Percentiles rank a stretch among this genome's conserved stretches.
These are phyloP conservation scores for Brasenia schreberi DNA, from an alignment of 164 flowering plant genomes.

Conservation along the genomic window DNA sequence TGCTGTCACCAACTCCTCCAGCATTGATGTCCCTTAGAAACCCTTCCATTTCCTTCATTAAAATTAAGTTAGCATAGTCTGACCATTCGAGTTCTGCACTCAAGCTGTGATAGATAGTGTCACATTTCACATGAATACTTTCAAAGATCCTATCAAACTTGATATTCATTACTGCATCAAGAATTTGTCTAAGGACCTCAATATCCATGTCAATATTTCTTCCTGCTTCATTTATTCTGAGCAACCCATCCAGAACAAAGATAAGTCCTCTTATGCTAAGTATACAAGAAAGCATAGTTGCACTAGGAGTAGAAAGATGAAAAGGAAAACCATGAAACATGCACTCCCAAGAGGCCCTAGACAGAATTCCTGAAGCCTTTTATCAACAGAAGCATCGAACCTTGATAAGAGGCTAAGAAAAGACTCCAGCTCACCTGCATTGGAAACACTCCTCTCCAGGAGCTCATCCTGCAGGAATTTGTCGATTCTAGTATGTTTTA, in stretches of 20 bases:
- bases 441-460: slow-evolving; percentile 29
- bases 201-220: slow-evolving; percentile 18
- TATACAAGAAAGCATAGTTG: slow-evolving; percentile 51
- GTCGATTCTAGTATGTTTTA: slow-evolving; percentile 47
- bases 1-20: slow-evolving; percentile 22
- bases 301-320: slow-evolving; percentile 38
- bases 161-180: slow-evolving; percentile 49
- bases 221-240: slow-evolving; percentile 26
- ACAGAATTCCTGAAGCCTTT: slow-evolving; percentile 25
- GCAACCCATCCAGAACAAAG: slow-evolving; percentile 30
- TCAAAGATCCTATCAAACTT: slow-evolving; percentile 60
- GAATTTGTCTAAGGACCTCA: slow-evolving; percentile 38
- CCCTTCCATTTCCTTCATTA: slow-evolving; percentile 54
- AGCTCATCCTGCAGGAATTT: slow-evolving; percentile 38
- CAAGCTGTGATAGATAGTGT: slow-evolving; percentile 34
- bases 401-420: slow-evolving; percentile 31
- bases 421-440: slow-evolving; percentile 29
- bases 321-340: slow-evolving; percentile 84
- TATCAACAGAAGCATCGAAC: slow-evolving; percentile 30
- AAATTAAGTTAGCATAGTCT: slow-evolving; percentile 34
- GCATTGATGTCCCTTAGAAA: slow-evolving; percentile 33
- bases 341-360: slow-evolving; percentile 34
- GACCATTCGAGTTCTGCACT: slow-evolving; percentile 18
- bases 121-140: slow-evolving; percentile 52
- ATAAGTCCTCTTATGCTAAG: slow-evolving; percentile 47